A percentile compares a stretch with the other conserved stretches of the same genome.
phyloP scores from a whole-genome alignment of 1,284 basidiomycete genomes.

The Taiwanofungus camphoratus region DNA sequence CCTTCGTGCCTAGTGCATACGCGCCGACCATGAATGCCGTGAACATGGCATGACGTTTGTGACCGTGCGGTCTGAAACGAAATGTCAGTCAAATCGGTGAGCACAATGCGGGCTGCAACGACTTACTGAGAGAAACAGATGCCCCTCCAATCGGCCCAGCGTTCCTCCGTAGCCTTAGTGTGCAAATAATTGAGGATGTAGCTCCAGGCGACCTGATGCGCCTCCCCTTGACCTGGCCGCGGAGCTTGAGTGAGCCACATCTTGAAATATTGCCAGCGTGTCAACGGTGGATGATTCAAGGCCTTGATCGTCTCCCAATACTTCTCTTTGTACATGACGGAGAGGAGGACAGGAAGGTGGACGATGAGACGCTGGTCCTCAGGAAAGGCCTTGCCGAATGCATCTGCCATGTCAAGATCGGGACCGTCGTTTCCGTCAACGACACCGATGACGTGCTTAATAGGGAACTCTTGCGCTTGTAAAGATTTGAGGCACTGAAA shows the following conservation, averaged over 20 bases:
- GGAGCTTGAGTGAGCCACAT: slow-evolving; percentile 13
- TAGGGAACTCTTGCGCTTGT: slow-evolving; percentile 15
- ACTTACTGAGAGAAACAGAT: slow-evolving; percentile 21
- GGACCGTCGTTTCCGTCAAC: slow-evolving; percentile 17
- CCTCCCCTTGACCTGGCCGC: slow-evolving; percentile 11
- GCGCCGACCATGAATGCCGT: slow-evolving; percentile 19
- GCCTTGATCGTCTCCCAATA: slow-evolving; percentile 13
- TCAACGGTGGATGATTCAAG: slow-evolving; percentile 7
- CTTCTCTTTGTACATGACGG: slow-evolving; percentile 18
- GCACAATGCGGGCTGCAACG: neutral
- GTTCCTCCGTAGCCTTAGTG: slow-evolving; percentile 10
- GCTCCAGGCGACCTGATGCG: slow-evolving; percentile 16
- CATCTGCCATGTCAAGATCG: slow-evolving; percentile 13
- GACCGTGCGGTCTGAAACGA: slow-evolving; percentile 16
- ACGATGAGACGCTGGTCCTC: slow-evolving; percentile 16
- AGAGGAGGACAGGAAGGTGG: slow-evolving; percentile 16
- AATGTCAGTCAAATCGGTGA: neutral
- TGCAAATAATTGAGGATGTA: slow-evolving; percentile 15
- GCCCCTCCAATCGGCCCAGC: slow-evolving; percentile 17
- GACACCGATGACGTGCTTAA: slow-evolving; percentile 19
- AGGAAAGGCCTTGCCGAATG: slow-evolving; percentile 16
- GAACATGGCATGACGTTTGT: slow-evolving; percentile 23
- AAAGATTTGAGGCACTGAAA: slow-evolving; percentile 16
- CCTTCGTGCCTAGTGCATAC: slow-evolving; percentile 19
- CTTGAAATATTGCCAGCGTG: slow-evolving; percentile 13